Evolutionary conservation across 2,329 filamentous ascomycete species (phyloP).

Genomic region (Penicillium sclerotigenum): DNA sequence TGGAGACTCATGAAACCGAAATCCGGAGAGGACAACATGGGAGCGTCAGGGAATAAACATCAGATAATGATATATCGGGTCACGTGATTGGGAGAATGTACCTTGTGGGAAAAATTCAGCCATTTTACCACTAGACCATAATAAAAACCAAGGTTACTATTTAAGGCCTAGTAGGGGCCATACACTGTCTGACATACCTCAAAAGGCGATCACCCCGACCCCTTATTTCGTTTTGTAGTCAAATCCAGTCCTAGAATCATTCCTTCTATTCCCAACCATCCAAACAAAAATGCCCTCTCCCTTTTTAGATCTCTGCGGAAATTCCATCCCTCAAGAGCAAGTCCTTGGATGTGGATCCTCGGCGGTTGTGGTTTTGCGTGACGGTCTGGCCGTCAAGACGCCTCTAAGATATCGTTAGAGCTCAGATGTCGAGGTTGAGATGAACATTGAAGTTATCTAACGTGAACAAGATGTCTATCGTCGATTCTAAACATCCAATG

Average conservation of each 20-base stretch:
- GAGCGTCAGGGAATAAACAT: no score
- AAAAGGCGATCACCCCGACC: neutral
- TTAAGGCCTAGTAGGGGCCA: no score
- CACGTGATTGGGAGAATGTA: no score
- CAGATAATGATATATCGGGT: no score
- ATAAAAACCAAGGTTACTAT: no score
- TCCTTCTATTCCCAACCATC: neutral
- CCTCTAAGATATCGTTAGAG: slow-evolving; percentile 14
- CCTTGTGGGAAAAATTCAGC: no score
- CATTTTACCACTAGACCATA: no score
- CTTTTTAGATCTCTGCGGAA: slow-evolving; percentile 8
- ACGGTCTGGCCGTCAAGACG: slow-evolving; percentile 14
- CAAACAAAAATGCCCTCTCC: neutral
- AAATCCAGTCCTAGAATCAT: neutral
- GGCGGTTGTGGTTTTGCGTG: slow-evolving; percentile 12
- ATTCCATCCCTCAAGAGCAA: slow-evolving; percentile 3
- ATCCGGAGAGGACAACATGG: no score
- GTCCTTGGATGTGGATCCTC: slow-evolving; percentile 14
- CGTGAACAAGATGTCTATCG: slow-evolving; percentile 19
- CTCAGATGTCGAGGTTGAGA: slow-evolving; percentile 11
- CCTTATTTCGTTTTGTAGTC: neutral
- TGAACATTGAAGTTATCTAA: slow-evolving; percentile 14
- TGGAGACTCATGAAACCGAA: no score
- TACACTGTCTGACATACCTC: no score
- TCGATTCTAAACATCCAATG: slow-evolving; percentile 6